A percentile compares a stretch with the other conserved stretches of the same genome.
phyloP scores from a whole-genome alignment of 1,284 basidiomycete species.

The Ustilago vetiveriae region DNA sequence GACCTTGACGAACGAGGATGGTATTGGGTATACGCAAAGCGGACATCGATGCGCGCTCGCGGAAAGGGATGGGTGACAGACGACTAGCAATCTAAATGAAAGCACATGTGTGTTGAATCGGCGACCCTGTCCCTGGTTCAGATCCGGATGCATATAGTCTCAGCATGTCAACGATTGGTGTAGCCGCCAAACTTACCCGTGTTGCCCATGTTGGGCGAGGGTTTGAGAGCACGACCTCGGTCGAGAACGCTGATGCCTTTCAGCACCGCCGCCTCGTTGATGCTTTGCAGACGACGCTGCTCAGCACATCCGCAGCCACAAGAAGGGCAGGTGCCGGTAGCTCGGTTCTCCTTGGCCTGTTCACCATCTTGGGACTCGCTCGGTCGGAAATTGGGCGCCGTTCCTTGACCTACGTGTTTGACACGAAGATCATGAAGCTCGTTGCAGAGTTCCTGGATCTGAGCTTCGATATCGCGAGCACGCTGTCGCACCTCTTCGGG shows the following conservation, averaged over 20 bases:
- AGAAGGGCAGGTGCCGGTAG: conserved; percentile 19
- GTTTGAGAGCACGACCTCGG: conserved; percentile 51
- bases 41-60: too few species aligned
- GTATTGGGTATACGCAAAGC: conserved; percentile 12
- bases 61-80: too few species aligned
- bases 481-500: conserved; percentile 39
- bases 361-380: conserved; percentile 7
- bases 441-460: conserved; percentile 43
- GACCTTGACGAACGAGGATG: not conserved
- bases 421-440: conserved; percentile 45
- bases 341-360: conserved; percentile 2
- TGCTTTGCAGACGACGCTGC: conserved; percentile 48
- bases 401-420: conserved; percentile 38
- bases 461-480: conserved; percentile 45
- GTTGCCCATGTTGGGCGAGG: conserved; percentile 34
- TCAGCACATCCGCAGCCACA: conserved; percentile 56
- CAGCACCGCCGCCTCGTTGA: conserved; percentile 55
- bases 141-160: too few species aligned
- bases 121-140: too few species aligned
- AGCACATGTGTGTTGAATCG: too few species aligned
- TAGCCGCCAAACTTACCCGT: conserved; percentile 54
- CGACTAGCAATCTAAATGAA: too few species aligned
- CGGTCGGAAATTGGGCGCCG: conserved; percentile 13
- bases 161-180: conserved; percentile 26
- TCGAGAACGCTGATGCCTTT: conserved; percentile 55